Base-by-base conservation (phyloP, 1,139 yeast species). In the Blastobotrys buckinghamii region DNA sequence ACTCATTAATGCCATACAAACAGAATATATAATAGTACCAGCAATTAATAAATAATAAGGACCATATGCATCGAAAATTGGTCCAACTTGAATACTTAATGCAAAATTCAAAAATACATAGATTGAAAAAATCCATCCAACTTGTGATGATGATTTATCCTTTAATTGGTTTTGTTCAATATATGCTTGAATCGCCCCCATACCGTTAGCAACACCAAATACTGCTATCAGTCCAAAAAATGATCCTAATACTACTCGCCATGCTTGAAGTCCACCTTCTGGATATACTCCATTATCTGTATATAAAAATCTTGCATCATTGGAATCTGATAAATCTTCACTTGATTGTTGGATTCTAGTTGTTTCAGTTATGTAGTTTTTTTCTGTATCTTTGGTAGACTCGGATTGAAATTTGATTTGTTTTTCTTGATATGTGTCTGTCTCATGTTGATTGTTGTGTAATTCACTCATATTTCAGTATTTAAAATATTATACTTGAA, bases 121-220 rank as follows among this genome's bases (percentile, higher is more conserved):
- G 20, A 82, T 60, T 1, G 88, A 78, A 61, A 82, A 81, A 38
- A 83, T 76, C 90, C 89, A 82, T 6, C 85, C 78, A 3, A 80
- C 74, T n/a, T 75, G 70, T 1, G 82, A 72, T 2, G 79, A 67
- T 12, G 71, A 64, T 8, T 71, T 71, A 32, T 68, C 53, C 2
- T 69, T 63, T 44, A 82, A 67, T 57, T 80, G 84, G 59, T 82
- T 76, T 9, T 68, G 64, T 2, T 82, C 70, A 13, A 84, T 73
- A 56, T 82, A 82, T 0, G 86, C 76, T 63, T 83, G 84, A 44
- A 83, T 73, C 0, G 87, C 88, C 51, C 92, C 92, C 32, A 80
- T 65, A 1, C 85, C 72, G 59, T 84, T 84, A 59, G 82, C 72
- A 22, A 82, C 63, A 2, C 94, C 94, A 61, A 83, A 81, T 22